phyloP scores from a whole-genome alignment of 352 stramenopile genomes.

The Globisporangium lucens region DNA sequence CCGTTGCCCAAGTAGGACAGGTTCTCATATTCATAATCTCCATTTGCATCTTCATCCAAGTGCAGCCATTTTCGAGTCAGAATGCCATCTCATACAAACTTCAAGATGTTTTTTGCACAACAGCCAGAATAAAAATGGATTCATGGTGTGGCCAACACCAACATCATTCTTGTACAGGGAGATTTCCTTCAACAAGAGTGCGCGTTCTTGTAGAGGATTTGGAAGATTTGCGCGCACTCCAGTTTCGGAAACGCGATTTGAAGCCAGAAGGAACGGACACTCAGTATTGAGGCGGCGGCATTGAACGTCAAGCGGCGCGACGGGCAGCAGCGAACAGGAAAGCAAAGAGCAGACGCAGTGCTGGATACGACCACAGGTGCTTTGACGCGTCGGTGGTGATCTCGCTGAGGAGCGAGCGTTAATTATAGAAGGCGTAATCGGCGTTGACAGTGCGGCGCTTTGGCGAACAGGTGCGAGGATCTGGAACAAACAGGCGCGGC shows the following conservation, averaged over 20 bases:
- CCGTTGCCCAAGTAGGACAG: conserved; percentile 12
- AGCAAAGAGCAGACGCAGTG: background rate
- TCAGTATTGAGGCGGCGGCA: background rate
- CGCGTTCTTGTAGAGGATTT: conserved; percentile 14
- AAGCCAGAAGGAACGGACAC: background rate
- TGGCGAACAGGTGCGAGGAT: conserved; percentile 1
- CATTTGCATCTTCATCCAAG: background rate
- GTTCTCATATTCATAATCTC: conserved; percentile 10
- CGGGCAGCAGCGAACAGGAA: background rate
- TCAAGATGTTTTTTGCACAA: background rate
- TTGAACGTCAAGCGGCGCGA: background rate
- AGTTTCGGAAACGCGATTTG: conserved; percentile 21
- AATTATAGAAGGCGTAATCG: conserved; percentile 4
- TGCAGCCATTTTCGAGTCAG: background rate
- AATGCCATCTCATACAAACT: conserved; percentile 1
- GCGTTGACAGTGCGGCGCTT: background rate
- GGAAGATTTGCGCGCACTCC: background rate
- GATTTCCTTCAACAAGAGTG: conserved; percentile 6
- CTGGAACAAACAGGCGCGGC: background rate
- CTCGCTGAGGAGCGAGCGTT: background rate
- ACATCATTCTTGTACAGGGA: conserved; percentile 20
- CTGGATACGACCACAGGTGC: background rate
- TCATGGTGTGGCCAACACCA: background rate
- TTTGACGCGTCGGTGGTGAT: background rate
- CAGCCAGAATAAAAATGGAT: background rate